phyloP scores from a whole-genome alignment of 169 alveolate genomes.

The Eimeria maxima region DNA sequence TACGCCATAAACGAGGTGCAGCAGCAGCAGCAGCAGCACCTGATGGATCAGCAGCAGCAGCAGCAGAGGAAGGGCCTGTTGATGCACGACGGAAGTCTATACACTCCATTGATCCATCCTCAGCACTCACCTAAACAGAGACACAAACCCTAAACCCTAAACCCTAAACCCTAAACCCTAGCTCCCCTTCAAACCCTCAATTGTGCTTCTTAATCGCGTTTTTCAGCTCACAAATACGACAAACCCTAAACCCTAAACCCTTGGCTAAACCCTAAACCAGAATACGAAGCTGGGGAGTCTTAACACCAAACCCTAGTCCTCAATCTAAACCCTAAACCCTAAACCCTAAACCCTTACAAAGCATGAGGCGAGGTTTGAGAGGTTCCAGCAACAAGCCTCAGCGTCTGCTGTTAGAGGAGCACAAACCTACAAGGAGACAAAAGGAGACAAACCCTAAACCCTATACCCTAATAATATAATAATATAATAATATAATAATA shows the following conservation, averaged over 20 bases:
- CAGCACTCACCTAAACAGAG: conserved; percentile 17
- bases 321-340: conserved; percentile 5
- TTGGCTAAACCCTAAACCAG: no score
- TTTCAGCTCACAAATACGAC: no score
- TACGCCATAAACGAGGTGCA: conserved; percentile 37
- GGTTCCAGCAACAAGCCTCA: conserved; percentile 41
- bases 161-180: not conserved
- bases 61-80: not conserved
- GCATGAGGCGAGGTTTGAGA: conserved; percentile 28
- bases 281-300: no score
- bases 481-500: no score
- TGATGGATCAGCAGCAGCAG: not conserved
- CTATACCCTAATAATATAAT: conserved; percentile 54
- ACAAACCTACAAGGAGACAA: not conserved
- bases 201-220: no score
- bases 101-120: conserved; percentile 24
- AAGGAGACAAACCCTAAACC: conserved; percentile 13
- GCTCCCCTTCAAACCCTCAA: conserved; percentile 70
- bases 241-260: conserved; percentile 27
- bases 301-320: not conserved
- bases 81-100: conserved; percentile 24
- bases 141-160: not conserved
- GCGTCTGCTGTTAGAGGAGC: conserved; percentile 42
- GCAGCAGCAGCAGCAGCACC: conserved; percentile 21
- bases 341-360: conserved; percentile 34